A percentile compares a stretch with the other conserved stretches of the same genome.
Evolutionary conservation across 306 rosid genomes (phyloP).

Genomic region (Oxytropis ochrocephala): DNA sequence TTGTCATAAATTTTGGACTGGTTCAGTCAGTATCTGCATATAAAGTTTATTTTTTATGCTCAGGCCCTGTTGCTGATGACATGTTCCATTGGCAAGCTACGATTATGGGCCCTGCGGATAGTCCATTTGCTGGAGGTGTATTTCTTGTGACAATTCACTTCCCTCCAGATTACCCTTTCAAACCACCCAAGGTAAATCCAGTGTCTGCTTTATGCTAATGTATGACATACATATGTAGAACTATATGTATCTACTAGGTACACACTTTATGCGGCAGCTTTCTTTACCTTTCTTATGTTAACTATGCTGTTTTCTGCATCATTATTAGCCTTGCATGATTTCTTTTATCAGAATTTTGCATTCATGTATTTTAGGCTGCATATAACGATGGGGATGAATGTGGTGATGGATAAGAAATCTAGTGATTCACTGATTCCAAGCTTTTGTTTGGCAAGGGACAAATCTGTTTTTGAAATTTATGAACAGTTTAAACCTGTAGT

Average conservation of each 20-base stretch:
- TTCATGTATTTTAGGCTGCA: background rate
- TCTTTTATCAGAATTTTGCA: background rate
- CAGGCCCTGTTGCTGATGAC: slow-evolving; percentile 22
- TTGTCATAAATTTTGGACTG: background rate
- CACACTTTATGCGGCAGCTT: background rate
- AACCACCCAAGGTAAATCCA: slow-evolving; percentile 44
- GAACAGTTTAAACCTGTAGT: background rate
- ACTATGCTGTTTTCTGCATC: background rate
- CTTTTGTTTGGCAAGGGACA: background rate
- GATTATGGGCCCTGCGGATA: slow-evolving; percentile 30
- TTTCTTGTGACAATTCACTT: slow-evolving; percentile 39
- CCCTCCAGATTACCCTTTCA: slow-evolving; percentile 56
- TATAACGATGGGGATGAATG: background rate
- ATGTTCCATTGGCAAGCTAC: slow-evolving; percentile 34
- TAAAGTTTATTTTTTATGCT: background rate
- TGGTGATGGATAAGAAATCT: background rate
- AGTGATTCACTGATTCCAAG: background rate
- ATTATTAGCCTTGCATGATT: background rate
- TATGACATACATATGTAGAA: background rate
- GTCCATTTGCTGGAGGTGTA: slow-evolving; percentile 42
- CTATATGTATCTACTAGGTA: background rate
- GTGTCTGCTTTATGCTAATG: background rate
- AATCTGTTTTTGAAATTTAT: background rate
- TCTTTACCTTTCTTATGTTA: background rate
- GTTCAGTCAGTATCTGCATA: background rate